phyloP scores from a whole-genome alignment of 108 stramenopile genomes.

The Parmales sp. region DNA sequence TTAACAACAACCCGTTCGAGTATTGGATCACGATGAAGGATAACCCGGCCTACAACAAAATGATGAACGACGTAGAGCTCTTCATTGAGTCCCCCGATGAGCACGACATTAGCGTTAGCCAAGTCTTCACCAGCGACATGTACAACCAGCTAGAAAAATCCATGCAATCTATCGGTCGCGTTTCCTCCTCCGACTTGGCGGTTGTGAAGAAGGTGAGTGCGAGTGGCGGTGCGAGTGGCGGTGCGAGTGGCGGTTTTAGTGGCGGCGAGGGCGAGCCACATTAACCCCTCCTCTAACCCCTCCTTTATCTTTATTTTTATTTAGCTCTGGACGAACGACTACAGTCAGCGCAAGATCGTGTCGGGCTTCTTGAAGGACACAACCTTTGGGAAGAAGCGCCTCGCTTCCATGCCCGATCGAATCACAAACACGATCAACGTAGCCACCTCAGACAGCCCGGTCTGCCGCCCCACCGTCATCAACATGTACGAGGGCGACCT shows the following conservation, averaged over 20 bases:
- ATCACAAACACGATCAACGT: constrained; percentile 85
- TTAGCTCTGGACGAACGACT: constrained; percentile 69
- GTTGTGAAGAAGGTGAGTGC: too few relatives aligned
- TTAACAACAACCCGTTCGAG: constrained; percentile 73
- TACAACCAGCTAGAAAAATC: constrained; percentile 53
- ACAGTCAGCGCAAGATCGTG: constrained; percentile 69
- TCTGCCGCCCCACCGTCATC: constrained; percentile 83
- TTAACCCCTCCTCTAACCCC: background rate
- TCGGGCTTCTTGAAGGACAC: constrained; percentile 73
- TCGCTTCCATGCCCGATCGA: constrained; percentile 89
- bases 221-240: too few relatives aligned
- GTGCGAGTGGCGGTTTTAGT: too few relatives aligned
- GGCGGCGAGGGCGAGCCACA: constrained; percentile 30
- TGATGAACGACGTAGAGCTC: constrained; percentile 69
- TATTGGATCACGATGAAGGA: constrained; percentile 79
- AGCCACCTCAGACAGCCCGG: constrained; percentile 34
- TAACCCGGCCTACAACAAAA: constrained; percentile 62
- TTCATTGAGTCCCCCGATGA: constrained; percentile 72
- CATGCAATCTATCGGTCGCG: constrained; percentile 45
- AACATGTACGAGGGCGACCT: constrained; percentile 84
- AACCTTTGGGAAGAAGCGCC: constrained; percentile 68
- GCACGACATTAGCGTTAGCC: constrained; percentile 55
- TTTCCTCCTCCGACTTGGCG: too few relatives aligned
- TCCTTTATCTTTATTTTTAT: constrained; percentile 22
- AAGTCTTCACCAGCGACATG: constrained; percentile 80